Percentiles rank a stretch among this genome's conserved stretches.
Conservation (phyloP, 2,329 filamentous ascomycete species). For the Tolypocladium nubicola region DNA sequence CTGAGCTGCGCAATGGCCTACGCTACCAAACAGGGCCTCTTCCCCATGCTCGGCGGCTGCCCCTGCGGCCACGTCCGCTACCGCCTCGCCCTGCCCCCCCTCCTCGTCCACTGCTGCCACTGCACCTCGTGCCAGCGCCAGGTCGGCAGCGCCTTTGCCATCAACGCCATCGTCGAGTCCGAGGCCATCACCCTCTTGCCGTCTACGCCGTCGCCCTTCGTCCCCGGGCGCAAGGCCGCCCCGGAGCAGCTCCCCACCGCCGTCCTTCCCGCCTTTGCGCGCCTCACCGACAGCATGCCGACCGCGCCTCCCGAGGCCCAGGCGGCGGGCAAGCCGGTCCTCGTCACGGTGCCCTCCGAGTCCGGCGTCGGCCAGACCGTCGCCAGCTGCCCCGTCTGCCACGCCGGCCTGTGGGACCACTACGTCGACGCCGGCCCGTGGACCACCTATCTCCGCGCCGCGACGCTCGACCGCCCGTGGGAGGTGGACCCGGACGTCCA, state of each 20-base stretch:
- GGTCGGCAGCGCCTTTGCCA: conserved; percentile 25
- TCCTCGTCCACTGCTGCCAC: conserved; percentile 35
- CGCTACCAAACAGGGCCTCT: conserved; percentile 12
- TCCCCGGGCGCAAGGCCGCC: background rate
- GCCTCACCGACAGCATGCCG: conserved; percentile 6
- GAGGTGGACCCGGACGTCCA: conserved; percentile 32
- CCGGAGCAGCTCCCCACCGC: background rate
- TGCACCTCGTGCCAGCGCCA: conserved; percentile 36
- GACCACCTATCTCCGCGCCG: conserved; percentile 28
- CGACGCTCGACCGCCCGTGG: conserved; percentile 30
- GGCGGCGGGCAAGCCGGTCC: conserved; percentile 5
- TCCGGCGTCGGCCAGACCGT: conserved; percentile 30
- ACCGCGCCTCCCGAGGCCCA: background rate
- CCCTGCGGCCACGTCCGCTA: conserved; percentile 62
- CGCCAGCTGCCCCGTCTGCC: conserved; percentile 31
- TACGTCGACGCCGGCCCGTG: conserved; percentile 22
- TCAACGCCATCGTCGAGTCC: conserved; percentile 32
- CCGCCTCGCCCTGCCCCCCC: conserved; percentile 44
- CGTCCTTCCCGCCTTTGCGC: conserved; percentile 7
- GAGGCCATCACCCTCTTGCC: conserved; percentile 17
- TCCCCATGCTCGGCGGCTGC: conserved; percentile 39
- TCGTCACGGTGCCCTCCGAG: conserved; percentile 23
- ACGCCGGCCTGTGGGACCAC: conserved; percentile 27
- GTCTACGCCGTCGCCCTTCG: background rate
- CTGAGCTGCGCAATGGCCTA: conserved; percentile 9